These are phyloP conservation scores for Boletus sp. DNA, from an alignment of 768 basidiomycete genomes.

Conservation along the genomic window DNA sequence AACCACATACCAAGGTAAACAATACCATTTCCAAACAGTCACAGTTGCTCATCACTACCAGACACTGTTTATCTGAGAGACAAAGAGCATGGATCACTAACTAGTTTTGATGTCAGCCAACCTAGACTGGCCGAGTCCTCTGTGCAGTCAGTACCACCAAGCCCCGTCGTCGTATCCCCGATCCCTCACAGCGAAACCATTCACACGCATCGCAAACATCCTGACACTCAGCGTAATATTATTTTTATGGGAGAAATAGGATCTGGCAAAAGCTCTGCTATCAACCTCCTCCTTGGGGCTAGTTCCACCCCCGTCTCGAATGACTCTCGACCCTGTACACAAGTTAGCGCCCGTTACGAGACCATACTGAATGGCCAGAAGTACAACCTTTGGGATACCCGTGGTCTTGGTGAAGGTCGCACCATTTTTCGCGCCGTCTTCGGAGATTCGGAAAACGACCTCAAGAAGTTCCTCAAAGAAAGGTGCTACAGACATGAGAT, in stretches of 20 bases:
- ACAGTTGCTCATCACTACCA: too few species aligned
- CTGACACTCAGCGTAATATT: conserved; percentile 8
- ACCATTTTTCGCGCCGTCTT: conserved; percentile 9
- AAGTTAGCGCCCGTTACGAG: not conserved
- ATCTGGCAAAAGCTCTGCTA: not conserved
- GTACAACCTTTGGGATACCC: conserved; percentile 35
- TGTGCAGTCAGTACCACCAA: too few species aligned
- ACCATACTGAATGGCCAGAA: not conserved
- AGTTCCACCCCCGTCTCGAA: conserved; percentile 2
- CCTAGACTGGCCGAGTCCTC: too few species aligned
- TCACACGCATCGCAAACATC: not conserved
- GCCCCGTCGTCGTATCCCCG: too few species aligned
- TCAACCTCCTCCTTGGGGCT: conserved; percentile 22
- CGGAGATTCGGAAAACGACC: conserved; percentile 11
- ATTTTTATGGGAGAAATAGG: conserved; percentile 26
- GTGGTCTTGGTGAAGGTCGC: conserved; percentile 34
- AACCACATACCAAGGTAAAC: too few species aligned
- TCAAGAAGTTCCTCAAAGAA: not conserved
- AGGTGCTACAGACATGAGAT: too few species aligned
- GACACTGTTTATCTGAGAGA: too few species aligned
- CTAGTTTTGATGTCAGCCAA: too few species aligned
- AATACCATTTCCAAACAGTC: too few species aligned
- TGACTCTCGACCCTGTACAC: conserved; percentile 17
- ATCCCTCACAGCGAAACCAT: too few species aligned
- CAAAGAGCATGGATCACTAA: too few species aligned